Evolutionary conservation across 1,139 yeast genomes (phyloP), one percentile per base, ranked within the genome.

Genomic region (Hansenula lynferdii): DNA sequence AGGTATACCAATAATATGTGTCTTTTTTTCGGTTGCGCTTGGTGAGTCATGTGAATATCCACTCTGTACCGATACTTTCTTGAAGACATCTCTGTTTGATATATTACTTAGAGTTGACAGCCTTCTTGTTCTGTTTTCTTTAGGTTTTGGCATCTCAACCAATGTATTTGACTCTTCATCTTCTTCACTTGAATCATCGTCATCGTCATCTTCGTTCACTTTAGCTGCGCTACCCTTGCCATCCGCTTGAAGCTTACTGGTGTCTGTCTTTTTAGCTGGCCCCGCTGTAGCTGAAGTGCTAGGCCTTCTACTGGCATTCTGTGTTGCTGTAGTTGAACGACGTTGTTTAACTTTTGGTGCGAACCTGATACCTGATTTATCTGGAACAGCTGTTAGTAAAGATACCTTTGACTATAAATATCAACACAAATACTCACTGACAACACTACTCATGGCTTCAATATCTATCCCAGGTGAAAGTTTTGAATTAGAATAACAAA

Each of bases 361-460:
- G 46, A 65, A 65, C 35, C 67, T 60, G 8, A 63, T 60, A 24
- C 66, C 66, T 47, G 67, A 61, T 43, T 65, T 65, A 40, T 65
- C 53, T 49, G 28, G 11, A 28, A 28, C 18, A 6, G 19, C 4
- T 3, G 11, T 12, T 14, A 24, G 12, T 11, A 10, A 12, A 24
- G 22, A 21, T 15, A 12, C 24, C n/a, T 18, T 4, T 11, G n/a
- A 14, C 11, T 14, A 10, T n/a, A 8, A 14, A 11, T 3, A 21
- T 11, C 6, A 16, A 16, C 10, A 10, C 60, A 56, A 23, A 34
- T 62, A 59, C 54, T 69, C 68, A 57, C 65, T 70, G 23, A 72
- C 70, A 33, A 72, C 61, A 64, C 75, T 69, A 65, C 76, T 71
- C 77, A 72, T 72, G 35, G n/a, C 45, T 14, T 17, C 15, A 8